Base-by-base conservation (phyloP, 345 rosid genomes). In the Angophora floribunda region DNA sequence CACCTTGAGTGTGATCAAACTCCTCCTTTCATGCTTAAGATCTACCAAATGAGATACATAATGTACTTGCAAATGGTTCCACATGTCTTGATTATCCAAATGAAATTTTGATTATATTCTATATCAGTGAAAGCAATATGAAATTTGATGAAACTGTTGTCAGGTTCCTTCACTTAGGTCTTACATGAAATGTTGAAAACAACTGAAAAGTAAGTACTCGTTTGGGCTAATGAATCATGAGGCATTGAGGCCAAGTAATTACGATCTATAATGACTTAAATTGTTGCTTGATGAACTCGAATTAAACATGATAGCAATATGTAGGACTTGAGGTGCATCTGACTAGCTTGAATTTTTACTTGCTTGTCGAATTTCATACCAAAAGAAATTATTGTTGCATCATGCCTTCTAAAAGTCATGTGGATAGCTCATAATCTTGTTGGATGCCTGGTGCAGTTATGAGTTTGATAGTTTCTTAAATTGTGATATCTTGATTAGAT, bases 401-500 rank as follows among this genome's bases (percentile, higher is more conserved):
- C 49, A 36, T 6, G 2, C 82, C 13, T 70, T 70, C 47, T 19
- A 3, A 36, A 36, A 75, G 26, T 75, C 47, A 1, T 19, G 13
- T 75, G 47, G 0, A 75, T 36, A 19, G 26, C 49, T 36, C 49
- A 75, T 36, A 75, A 47, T 47, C 44, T 85, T 47, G 53, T 16
- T 32, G n/a, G 44, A 50, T 28, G 53, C 53, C 59, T 85, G 53
- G 22, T 51, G 22, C 55, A 32, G 57, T 26, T 4, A 36, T 51
- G 59, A 11, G 41, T 32, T 51, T 26, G 41, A 75, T 75, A 19
- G 82, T 70, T 75, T 24, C 82, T 19, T 41, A 61, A 49, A 51
- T 59, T 19, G 52, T 85, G 57, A 50, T 50, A n/a, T 57, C 47
- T 88, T 90, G 59, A 85, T 85, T 92, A 97, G 99, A 98, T 97